Percentiles rank a stretch among this genome's conserved stretches.
Conservation (phyloP, 2,329 filamentous ascomycete genomes). For the Endoconidiophora laricicola region DNA sequence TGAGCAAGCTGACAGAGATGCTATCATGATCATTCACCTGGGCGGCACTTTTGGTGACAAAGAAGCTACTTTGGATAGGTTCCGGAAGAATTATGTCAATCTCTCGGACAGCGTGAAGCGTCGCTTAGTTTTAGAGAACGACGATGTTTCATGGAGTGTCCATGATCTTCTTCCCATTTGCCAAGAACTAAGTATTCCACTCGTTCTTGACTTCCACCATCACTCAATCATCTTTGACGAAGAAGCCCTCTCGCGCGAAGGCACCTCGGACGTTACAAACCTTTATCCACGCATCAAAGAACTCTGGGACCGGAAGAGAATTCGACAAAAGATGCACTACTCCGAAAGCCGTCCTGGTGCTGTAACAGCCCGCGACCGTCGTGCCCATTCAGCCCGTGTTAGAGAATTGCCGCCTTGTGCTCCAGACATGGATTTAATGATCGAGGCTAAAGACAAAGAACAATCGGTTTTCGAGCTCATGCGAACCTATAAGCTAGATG, state of each 20-base stretch:
- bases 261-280: conserved; percentile 61
- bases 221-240: conserved; percentile 85
- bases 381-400: conserved; percentile 75
- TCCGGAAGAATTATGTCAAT: conserved; percentile 54
- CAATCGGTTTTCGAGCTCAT: conserved; percentile 92
- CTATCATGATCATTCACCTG: conserved; percentile 89
- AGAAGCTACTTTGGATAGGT: conserved; percentile 57
- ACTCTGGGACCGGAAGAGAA: conserved; percentile 71
- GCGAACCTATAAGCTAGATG: conserved; percentile 70
- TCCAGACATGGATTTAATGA: conserved; percentile 88
- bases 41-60: conserved; percentile 86
- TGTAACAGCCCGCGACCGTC: conserved; percentile 39
- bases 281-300: conserved; percentile 62
- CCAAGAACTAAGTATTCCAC: conserved; percentile 82
- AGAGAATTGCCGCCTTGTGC: conserved; percentile 66
- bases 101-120: conserved; percentile 57
- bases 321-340: conserved; percentile 94
- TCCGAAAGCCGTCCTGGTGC: conserved; percentile 56
- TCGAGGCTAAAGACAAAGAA: conserved; percentile 96
- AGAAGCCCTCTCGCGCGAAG: conserved; percentile 66
- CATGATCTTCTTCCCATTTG: conserved; percentile 82
- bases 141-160: conserved; percentile 84
- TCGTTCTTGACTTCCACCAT: conserved; percentile 87
- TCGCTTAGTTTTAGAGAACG: conserved; percentile 79
- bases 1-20: conserved; percentile 63